Base-by-base conservation (phyloP, 495 filamentous ascomycete species). In the Pseudoneurospora amorphoporcata region DNA sequence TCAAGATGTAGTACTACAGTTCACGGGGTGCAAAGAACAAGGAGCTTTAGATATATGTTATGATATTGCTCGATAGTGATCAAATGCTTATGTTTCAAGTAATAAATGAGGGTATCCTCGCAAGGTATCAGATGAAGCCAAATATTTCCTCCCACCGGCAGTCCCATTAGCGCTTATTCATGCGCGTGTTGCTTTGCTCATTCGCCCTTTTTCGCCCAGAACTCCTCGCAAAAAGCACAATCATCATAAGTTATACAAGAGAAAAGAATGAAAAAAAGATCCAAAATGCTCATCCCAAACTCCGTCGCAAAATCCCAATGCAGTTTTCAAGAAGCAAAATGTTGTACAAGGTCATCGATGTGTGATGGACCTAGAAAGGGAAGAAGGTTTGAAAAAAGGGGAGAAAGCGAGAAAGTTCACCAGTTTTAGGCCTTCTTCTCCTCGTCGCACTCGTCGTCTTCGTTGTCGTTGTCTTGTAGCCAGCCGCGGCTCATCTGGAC, bases 401-500 rank as follows among this genome's bases (percentile, higher is more conserved):
- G 14, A 65, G 14, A 17, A 37, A 8, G 53, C 53, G 53, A 65
- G 2, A 32, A 32, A 61, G 53, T 16, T 65, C 29, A 3, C 14
- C 12, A 14, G 53, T 8, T 8, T 65, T 65, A 65, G 29, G 32
- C 32, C 12, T 71, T 10, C 23, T 29, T 71, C 9, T 58, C 17
- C 41, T 37, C 40, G 29, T 70, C 39, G 19, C 29, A 29, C 37
- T 61, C 39, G 1, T 38, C 58, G 16, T 43, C 42, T 69, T 42
- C 70, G 65, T 65, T 72, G 17, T 69, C 73, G 23, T 72, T 6
- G 23, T 77, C 72, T 16, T 82, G 81, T 69, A 92, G 83, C 94
- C 94, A 97, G 58, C 94, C 94, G 73, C 88, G 88, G 75, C 92
- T 92, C 91, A 96, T 97, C 79, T 95, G 88, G 14, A 98, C 94